Evolutionary conservation across 1,284 basidiomycete species (phyloP), one percentile per base, ranked within the genome.

Genomic region (Ceratobasidium sp.): DNA sequence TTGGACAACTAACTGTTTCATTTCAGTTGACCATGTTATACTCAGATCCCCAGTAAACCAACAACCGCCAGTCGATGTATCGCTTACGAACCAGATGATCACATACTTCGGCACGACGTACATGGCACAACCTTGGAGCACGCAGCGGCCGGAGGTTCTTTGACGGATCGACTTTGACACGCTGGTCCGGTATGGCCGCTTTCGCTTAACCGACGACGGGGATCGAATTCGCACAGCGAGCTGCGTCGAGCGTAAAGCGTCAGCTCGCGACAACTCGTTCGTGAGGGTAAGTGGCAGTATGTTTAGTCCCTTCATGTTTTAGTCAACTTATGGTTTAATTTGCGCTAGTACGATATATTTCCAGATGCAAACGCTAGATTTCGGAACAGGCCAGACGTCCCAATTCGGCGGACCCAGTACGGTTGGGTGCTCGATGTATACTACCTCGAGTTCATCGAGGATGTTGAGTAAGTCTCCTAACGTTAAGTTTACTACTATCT

Each of bases 251-350:
- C 39, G 11, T n/a, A 23, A 3, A 33, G 3, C 26, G 28, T 11
- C 31, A 28, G 51, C 20, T 31, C 66, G 66, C 35, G 66, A 69
- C n/a, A 69, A 69, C 51, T 54, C 66, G 31, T 56, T 35, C n/a
- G 35, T 69, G 0, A 54, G 66, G 51, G 66, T 69, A 42, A 23
- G 66, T 37, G 13, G 13, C 8, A 26, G 2, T 67, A 7, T 33
- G 15, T 31, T 20, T 28, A 6, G 56, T 39, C 47, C 6, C 28
- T n/a, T 45, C 31, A 45, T 39, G 23, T n/a, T 20, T 6, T 26
- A 42, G 26, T 26, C 23, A 26, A 39, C 58, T 58, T 17, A 61
- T 61, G 5, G 20, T 7, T 31, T 11, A 42, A 20, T 28, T 45
- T 11, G 23, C 4, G 10, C 28, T 45, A 64, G 61, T 64, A 26